These are phyloP conservation scores for Meyerozyma elateridarum DNA, from an alignment of 1,139 yeast species.

Conservation along the genomic window DNA sequence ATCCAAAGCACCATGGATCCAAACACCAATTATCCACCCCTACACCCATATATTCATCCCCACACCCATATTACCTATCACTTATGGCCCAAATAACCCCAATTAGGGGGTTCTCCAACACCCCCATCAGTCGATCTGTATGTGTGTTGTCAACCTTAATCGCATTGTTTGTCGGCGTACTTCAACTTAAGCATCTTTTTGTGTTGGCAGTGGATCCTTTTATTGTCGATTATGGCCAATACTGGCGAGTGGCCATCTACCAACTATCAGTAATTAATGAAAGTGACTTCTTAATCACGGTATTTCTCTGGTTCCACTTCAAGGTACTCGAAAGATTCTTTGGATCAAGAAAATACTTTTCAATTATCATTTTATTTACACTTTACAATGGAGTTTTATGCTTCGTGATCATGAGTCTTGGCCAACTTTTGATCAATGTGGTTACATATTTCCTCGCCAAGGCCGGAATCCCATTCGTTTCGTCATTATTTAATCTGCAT, in stretches of 20 bases:
- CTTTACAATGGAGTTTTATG: slow-evolving; percentile 32
- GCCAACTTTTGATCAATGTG: slow-evolving; percentile 32
- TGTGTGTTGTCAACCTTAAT: slow-evolving; percentile 37
- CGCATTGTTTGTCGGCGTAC: slow-evolving; percentile 52
- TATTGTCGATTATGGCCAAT: slow-evolving; percentile 55
- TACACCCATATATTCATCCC: no score
- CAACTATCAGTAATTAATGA: slow-evolving; percentile 61
- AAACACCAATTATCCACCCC: no score
- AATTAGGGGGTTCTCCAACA: slow-evolving; percentile 54
- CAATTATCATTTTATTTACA: slow-evolving; percentile 29
- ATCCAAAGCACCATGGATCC: no score
- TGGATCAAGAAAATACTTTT: slow-evolving; percentile 56
- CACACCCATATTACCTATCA: no score
- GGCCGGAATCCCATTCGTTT: slow-evolving; percentile 2
- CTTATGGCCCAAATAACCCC: slow-evolving; percentile 8
- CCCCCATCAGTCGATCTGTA: slow-evolving; percentile 52
- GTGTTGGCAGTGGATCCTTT: slow-evolving; percentile 55
- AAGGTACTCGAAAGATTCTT: slow-evolving; percentile 61
- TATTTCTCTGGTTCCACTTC: slow-evolving; percentile 52
- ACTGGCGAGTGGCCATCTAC: slow-evolving; percentile 58
- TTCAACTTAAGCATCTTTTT: slow-evolving; percentile 53
- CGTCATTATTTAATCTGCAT: slow-evolving; percentile 6
- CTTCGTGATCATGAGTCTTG: slow-evolving; percentile 32
- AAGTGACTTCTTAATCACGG: slow-evolving; percentile 54
- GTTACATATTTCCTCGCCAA: slow-evolving; percentile 20